Base-by-base conservation (phyloP, 1,284 basidiomycete species). In the Sporisorium graminicola region DNA sequence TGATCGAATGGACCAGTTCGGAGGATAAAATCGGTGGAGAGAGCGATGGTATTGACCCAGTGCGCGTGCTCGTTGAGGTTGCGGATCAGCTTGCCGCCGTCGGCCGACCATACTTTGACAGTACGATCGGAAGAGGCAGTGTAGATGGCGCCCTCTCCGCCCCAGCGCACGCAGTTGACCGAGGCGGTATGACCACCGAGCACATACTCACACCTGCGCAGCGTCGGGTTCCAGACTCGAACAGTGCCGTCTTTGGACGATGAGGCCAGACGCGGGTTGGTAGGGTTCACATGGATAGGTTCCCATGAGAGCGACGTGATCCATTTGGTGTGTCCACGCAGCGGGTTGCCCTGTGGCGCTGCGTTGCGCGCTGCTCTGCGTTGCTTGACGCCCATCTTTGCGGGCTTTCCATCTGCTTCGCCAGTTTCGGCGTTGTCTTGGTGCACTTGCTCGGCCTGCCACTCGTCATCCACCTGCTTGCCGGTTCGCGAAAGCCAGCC, bases 241-340 rank as follows among this genome's bases (percentile, higher is more conserved):
- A 98, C 94, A 0, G 95, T 98, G 16, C 92, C 92, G 82, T 99
- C 96, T 87, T 99, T 99, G 37, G 94, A 97, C 1, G 95, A 93
- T 0, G 94, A 95, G 0, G 95, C 96, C 1, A 99, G 88, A 12
- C 96, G 91, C 88, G 83, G 82, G 31, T 72, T 56, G 37, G 58
- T 57, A 1, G 78, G 69, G 22, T 81, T 78, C 20, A 78, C 52
- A 86, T 99, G 97, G 54, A 95, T 91, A 6, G 97, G 96, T 85
- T 99, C 96, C 92, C 95, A 99, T 27, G 95, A 90, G 22, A 99
- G 89, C n/a, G 92, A 93, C 0, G 93, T 98, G 74, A 99, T 91
- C 95, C 96, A 98, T 88, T 98, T 98, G 31, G 93, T 89, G 84
- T 99, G 97, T 0, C 96, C 96, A 78, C 91, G 92, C 44, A 85